Percentiles rank a stretch among this genome's conserved stretches.
phyloP scores from a whole-genome alignment of 208 protist species.

The Trypanosoma platydactyli region DNA sequence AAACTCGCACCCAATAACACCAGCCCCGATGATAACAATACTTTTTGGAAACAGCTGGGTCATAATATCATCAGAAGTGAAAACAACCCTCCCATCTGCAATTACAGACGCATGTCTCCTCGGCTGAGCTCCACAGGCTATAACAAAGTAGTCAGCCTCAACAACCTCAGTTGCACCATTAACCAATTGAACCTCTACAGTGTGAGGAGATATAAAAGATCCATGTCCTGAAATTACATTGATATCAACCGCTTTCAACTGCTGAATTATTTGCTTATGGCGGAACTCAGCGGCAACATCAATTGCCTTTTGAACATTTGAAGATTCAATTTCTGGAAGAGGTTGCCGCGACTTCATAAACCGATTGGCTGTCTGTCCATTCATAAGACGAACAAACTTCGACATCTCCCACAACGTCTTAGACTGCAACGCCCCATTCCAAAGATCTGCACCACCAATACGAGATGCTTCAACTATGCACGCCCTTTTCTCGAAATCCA shows the following conservation, averaged over 20 bases:
- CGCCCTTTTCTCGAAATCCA: constrained; percentile 73
- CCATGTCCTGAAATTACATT: constrained; percentile 51
- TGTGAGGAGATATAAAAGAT: constrained; percentile 53
- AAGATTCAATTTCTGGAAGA: constrained; percentile 57
- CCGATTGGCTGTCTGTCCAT: constrained; percentile 43
- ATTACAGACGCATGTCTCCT: constrained; percentile 66
- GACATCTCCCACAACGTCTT: constrained; percentile 93
- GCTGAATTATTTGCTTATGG: constrained; percentile 67
- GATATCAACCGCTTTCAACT: constrained; percentile 51
- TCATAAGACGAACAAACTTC: constrained; percentile 68
- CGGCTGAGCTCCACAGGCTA: constrained; percentile 80
- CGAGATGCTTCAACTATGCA: constrained; percentile 77
- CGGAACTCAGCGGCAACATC: constrained; percentile 57
- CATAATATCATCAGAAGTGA: constrained; percentile 92
- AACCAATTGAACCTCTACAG: constrained; percentile 39
- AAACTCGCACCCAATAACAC: constrained; percentile 93
- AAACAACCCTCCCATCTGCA: constrained; percentile 80
- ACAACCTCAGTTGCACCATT: constrained; percentile 48
- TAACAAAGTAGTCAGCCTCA: constrained; percentile 86
- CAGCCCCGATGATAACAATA: constrained; percentile 89
- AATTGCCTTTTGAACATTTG: constrained; percentile 63
- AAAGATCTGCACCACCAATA: constrained; percentile 88
- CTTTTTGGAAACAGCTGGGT: constrained; percentile 80
- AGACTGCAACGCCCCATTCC: constrained; percentile 88
- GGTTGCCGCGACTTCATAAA: constrained; percentile 53